phyloP scores from a whole-genome alignment of 2,329 filamentous ascomycete species.

The Ilyonectria sp. region DNA sequence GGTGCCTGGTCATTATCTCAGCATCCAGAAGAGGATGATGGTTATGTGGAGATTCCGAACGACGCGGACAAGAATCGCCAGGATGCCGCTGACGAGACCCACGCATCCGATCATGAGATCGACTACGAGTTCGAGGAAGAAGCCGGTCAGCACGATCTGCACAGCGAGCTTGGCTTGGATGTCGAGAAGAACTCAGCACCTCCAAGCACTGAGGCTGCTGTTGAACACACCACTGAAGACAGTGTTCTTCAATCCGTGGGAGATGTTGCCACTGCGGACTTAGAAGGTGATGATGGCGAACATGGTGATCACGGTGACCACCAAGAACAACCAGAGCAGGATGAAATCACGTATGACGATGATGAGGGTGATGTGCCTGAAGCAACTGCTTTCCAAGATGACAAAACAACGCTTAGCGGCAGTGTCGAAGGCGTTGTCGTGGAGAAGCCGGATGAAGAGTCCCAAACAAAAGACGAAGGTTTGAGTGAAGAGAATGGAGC shows the following conservation, averaged over 20 bases:
- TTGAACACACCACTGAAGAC: neutral
- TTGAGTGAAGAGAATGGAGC: conserved; percentile 16
- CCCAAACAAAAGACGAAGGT: conserved; percentile 33
- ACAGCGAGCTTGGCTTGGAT: conserved; percentile 19
- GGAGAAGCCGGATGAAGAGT: conserved; percentile 29
- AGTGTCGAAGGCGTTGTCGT: conserved; percentile 20
- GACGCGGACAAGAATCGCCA: conserved; percentile 21
- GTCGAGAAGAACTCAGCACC: conserved; percentile 26
- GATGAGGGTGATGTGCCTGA: conserved; percentile 26
- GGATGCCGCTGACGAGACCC: conserved; percentile 28
- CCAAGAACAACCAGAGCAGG: conserved; percentile 23
- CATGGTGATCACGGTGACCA: neutral
- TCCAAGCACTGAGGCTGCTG: conserved; percentile 3
- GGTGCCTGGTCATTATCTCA: conserved; percentile 16
- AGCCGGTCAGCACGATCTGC: conserved; percentile 32
- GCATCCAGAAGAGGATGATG: conserved; percentile 22
- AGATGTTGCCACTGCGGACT: conserved; percentile 14
- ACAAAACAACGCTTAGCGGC: conserved; percentile 1
- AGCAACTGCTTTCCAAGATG: conserved; percentile 14
- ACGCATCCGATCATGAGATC: conserved; percentile 46
- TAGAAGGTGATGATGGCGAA: conserved; percentile 15
- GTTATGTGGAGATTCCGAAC: conserved; percentile 18
- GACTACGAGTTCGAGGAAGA: conserved; percentile 50
- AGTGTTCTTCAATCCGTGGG: conserved; percentile 8
- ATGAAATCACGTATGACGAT: conserved; percentile 39